Percentiles rank a stretch among this genome's conserved stretches.
phyloP scores from a whole-genome alignment of 441 rosid genomes.

The Biscutella auriculata region DNA sequence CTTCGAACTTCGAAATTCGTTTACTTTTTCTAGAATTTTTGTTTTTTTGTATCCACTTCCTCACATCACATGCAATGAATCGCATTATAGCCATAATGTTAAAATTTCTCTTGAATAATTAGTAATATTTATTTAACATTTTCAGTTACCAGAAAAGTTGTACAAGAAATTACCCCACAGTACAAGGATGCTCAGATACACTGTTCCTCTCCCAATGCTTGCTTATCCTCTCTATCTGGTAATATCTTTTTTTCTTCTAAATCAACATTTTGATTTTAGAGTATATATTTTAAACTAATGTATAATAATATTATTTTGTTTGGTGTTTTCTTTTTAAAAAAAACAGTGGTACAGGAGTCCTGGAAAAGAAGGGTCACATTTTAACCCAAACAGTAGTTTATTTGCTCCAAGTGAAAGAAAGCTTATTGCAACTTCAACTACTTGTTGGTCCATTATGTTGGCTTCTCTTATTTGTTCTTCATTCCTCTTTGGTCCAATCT shows the following conservation, averaged over 20 bases:
- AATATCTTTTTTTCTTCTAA: no score
- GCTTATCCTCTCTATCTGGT: conserved; percentile 82
- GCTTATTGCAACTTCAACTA: conserved; percentile 50
- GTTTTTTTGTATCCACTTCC: no score
- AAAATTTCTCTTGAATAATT: no score
- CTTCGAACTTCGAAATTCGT: conserved; percentile 19
- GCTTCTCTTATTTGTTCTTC: conserved; percentile 37
- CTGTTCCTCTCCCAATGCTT: conserved; percentile 62
- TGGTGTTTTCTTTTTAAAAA: no score
- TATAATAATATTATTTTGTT: no score
- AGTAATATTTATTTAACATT: no score
- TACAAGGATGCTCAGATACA: conserved; percentile 53
- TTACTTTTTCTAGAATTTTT: conserved; percentile 1
- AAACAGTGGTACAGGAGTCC: conserved; percentile 88
- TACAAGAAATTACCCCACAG: conserved; percentile 34
- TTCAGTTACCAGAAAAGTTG: conserved; percentile 59
- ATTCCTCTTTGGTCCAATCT: conserved; percentile 45
- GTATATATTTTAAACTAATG: neutral
- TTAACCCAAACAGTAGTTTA: conserved; percentile 57
- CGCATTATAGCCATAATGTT: neutral
- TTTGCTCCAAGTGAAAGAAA: conserved; percentile 52
- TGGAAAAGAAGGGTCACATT: conserved; percentile 88
- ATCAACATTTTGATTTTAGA: neutral
- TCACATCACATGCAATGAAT: conserved; percentile 10
- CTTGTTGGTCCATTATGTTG: conserved; percentile 56